Conservation (phyloP, 495 filamentous ascomycete genomes). For the Hypoxylon cercidicola region DNA sequence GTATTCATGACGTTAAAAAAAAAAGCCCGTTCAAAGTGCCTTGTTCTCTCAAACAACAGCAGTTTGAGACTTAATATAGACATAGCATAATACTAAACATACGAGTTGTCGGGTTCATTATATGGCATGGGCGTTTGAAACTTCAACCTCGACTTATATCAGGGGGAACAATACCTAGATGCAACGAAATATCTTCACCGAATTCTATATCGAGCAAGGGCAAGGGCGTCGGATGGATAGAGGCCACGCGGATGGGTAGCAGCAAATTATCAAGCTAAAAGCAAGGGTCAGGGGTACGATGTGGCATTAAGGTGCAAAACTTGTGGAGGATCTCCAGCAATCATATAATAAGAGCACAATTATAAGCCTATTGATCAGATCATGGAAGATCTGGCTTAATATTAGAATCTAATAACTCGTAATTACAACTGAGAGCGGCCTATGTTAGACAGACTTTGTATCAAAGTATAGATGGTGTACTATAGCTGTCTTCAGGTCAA, state of each 20-base stretch:
- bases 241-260: constrained; percentile 41
- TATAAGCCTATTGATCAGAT: constrained; percentile 38
- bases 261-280: constrained; percentile 31
- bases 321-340: constrained; percentile 39
- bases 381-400: constrained; percentile 31
- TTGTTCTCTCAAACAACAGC: not conserved
- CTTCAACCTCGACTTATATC: constrained; percentile 1
- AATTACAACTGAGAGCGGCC: not conserved
- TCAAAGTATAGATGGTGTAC: not conserved
- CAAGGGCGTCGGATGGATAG: constrained; percentile 10
- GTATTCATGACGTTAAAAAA: not conserved
- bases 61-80: too few relatives aligned
- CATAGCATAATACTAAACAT: too few relatives aligned
- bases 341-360: constrained; percentile 29
- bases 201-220: constrained; percentile 32
- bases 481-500: not conserved
- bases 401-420: constrained; percentile 3
- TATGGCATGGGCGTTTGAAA: not conserved
- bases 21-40: not conserved
- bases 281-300: constrained; percentile 31
- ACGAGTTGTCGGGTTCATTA: too few relatives aligned
- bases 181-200: constrained; percentile 33
- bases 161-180: constrained; percentile 11
- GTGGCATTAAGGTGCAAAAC: constrained; percentile 27
- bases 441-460: not conserved